A percentile compares a stretch with the other conserved stretches of the same genome.
These are phyloP conservation scores for Dioszegia aurantiaca DNA, from an alignment of 768 basidiomycete genomes.

Conservation along the genomic window DNA sequence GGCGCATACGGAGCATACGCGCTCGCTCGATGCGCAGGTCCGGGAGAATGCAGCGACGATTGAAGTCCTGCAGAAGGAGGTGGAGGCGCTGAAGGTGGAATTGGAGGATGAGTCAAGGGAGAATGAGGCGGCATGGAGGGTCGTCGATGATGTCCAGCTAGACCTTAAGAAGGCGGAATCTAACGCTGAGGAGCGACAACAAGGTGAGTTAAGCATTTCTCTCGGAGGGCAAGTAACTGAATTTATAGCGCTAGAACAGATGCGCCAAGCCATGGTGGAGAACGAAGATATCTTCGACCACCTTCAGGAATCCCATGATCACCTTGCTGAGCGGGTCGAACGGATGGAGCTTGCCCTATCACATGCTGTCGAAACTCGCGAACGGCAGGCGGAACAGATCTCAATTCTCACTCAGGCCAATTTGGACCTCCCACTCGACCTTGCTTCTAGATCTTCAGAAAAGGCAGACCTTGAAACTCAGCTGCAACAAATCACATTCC, in stretches of 20 bases:
- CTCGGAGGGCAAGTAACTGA: not conserved
- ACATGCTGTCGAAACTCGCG: not conserved
- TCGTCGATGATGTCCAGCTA: slow-evolving; percentile 4
- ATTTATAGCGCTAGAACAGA: slow-evolving; percentile 9
- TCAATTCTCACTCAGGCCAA: slow-evolving; percentile 5
- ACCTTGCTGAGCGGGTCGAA: slow-evolving; percentile 19
- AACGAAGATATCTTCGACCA: slow-evolving; percentile 35
- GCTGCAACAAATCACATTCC: not conserved
- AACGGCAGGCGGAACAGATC: slow-evolving; percentile 15
- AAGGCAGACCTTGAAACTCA: slow-evolving; percentile 3
- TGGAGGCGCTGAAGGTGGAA: not conserved
- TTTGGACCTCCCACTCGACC: not conserved
- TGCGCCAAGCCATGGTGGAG: slow-evolving; percentile 20
- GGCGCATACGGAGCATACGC: slow-evolving; percentile 23
- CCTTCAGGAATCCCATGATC: slow-evolving; percentile 29
- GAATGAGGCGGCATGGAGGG: slow-evolving; percentile 16
- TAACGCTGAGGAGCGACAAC: slow-evolving; percentile 3
- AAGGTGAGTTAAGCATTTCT: not conserved
- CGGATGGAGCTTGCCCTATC: slow-evolving; percentile 6
- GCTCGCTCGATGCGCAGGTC: slow-evolving; percentile 20
- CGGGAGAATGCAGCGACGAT: slow-evolving; percentile 17
- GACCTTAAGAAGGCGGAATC: slow-evolving; percentile 2
- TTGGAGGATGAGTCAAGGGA: slow-evolving; percentile 16
- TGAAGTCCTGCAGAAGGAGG: slow-evolving; percentile 12
- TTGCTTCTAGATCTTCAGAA: not conserved